Percentiles rank a stretch among this genome's conserved stretches.
Conservation (phyloP, 2,329 filamentous ascomycete genomes). For the Trichoderma semiorbis region DNA sequence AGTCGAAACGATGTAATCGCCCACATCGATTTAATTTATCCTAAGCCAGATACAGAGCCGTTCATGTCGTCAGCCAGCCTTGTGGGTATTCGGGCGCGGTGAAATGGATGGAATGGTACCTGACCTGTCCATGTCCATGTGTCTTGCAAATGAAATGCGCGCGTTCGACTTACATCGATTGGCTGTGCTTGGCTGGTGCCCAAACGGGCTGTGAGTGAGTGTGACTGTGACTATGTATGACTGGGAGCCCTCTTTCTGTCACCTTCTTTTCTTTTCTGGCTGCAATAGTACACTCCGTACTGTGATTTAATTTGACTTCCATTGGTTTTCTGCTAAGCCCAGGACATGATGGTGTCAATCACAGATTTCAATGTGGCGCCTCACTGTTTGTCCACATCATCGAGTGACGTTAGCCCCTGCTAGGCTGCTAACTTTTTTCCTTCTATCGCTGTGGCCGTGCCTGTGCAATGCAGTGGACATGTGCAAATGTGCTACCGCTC, state of each 20-base stretch:
- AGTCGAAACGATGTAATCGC: not conserved
- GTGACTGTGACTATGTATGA: not conserved
- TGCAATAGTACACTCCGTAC: not conserved
- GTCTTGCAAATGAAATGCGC: not conserved
- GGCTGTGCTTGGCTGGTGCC: not conserved
- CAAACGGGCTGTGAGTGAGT: not conserved
- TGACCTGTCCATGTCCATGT: not conserved
- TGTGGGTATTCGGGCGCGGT: not conserved
- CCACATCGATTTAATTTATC: not conserved
- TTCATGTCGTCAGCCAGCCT: not conserved
- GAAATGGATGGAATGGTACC: not conserved
- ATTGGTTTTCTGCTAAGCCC: not conserved
- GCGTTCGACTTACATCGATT: not conserved
- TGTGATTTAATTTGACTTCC: not conserved
- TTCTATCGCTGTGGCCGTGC: not conserved
- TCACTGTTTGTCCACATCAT: constrained; percentile 20
- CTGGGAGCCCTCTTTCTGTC: not conserved
- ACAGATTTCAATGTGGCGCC: constrained; percentile 6
- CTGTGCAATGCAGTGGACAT: not conserved
- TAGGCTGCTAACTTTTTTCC: constrained; percentile 3
- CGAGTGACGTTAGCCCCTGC: constrained; percentile 20
- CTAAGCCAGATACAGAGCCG: not conserved
- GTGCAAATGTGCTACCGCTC: not conserved
- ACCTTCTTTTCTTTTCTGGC: not conserved
- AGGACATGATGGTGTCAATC: not conserved